Percentiles rank a stretch among this genome's conserved stretches.
Evolutionary conservation across 176 grass and related monocot genomes (phyloP).

Genomic region (Avena sativa): DNA sequence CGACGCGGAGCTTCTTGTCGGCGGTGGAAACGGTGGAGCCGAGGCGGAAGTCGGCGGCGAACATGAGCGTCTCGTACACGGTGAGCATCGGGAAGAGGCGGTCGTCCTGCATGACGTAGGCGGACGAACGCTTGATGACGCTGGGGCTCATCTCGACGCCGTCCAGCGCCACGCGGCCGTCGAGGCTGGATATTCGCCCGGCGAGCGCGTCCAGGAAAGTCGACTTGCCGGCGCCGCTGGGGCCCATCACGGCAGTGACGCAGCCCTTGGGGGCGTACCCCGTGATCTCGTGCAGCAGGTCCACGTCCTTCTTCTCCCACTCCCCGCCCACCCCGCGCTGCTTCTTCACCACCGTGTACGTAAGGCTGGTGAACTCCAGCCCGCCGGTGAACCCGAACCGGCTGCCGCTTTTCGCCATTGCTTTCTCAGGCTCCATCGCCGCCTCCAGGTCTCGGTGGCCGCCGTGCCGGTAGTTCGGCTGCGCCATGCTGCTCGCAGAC

Average conservation of each 20-base stretch:
- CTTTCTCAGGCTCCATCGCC: slow-evolving; percentile 35
- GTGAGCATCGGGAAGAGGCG: slow-evolving; percentile 88
- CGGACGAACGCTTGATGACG: slow-evolving; percentile 70
- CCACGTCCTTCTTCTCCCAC: slow-evolving; percentile 67
- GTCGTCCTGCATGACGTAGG: slow-evolving; percentile 94
- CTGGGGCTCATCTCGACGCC: slow-evolving; percentile 59
- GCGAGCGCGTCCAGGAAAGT: slow-evolving; percentile 83
- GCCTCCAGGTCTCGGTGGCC: slow-evolving; percentile 44
- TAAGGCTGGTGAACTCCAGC: slow-evolving; percentile 64
- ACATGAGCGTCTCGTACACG: slow-evolving; percentile 82
- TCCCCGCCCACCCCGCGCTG: slow-evolving; percentile 55
- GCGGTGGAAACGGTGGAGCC: slow-evolving; percentile 45
- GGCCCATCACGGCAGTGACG: slow-evolving; percentile 72
- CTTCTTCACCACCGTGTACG: slow-evolving; percentile 66
- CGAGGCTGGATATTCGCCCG: slow-evolving; percentile 67
- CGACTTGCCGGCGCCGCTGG: slow-evolving; percentile 84
- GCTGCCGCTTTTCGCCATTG: background rate
- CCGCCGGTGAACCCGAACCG: slow-evolving; percentile 55
- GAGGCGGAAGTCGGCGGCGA: slow-evolving; percentile 74
- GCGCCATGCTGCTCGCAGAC: slow-evolving; percentile 39
- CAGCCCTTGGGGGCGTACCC: slow-evolving; percentile 72
- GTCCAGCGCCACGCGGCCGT: slow-evolving; percentile 65
- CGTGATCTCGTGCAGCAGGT: slow-evolving; percentile 70
- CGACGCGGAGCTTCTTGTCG: slow-evolving; percentile 65
- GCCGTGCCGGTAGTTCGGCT: slow-evolving; percentile 44